These are phyloP conservation scores for Leishmania mexicana DNA, from an alignment of 208 protist species.

Conservation along the genomic window DNA sequence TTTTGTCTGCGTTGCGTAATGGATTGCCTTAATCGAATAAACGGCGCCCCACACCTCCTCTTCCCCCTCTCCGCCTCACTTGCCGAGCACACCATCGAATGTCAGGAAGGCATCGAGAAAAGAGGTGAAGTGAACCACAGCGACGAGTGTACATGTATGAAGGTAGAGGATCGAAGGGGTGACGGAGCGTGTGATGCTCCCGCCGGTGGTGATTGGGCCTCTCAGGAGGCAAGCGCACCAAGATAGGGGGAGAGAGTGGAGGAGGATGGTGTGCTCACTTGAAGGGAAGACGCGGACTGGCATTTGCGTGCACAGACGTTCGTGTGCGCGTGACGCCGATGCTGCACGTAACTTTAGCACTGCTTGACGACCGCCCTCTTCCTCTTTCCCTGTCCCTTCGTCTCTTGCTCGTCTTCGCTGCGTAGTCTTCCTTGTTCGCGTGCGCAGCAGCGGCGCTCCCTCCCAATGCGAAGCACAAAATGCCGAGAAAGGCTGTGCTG, in stretches of 20 bases:
- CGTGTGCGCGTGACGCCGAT: neutral
- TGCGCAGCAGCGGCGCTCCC: neutral
- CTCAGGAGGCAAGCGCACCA: neutral
- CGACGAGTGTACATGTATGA: neutral
- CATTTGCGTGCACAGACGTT: neutral
- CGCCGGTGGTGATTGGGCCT: neutral
- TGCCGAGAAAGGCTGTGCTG: neutral
- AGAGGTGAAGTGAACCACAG: neutral
- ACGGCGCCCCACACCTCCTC: neutral
- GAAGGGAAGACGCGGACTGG: neutral
- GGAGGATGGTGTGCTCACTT: neutral
- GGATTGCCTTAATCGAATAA: slow-evolving; percentile 3
- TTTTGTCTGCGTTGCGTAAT: neutral
- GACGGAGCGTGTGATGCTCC: neutral
- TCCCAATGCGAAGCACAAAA: neutral
- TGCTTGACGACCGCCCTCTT: neutral
- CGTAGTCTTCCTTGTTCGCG: neutral
- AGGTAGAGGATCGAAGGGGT: neutral
- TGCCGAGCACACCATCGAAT: neutral
- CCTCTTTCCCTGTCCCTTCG: neutral
- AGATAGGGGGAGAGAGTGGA: neutral
- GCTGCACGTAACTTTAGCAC: neutral
- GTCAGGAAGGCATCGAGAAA: neutral
- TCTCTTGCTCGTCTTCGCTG: neutral
- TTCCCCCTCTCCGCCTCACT: neutral